A percentile compares a stretch with the other conserved stretches of the same genome.
These are phyloP conservation scores for Puccinia triticina DNA, from an alignment of 1,284 basidiomycete genomes.

Conservation along the genomic window DNA sequence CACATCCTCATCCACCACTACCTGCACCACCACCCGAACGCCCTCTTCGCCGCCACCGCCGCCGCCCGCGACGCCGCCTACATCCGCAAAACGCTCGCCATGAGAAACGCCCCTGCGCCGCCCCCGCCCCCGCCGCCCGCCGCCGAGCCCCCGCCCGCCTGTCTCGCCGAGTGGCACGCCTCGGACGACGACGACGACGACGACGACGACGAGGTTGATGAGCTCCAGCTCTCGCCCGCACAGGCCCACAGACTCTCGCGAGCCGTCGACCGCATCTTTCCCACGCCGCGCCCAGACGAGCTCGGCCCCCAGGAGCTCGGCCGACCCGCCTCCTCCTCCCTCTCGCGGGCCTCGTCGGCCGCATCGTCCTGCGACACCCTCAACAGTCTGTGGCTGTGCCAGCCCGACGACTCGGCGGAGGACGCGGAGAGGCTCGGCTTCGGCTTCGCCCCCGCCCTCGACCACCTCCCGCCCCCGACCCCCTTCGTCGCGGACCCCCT, in stretches of 20 bases:
- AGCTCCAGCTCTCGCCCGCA: slow-evolving; percentile 6
- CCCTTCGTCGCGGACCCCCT: neutral
- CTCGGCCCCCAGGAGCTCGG: neutral
- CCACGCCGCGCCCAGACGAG: neutral
- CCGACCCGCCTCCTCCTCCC: neutral
- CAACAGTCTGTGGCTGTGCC: neutral
- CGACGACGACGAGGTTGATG: neutral
- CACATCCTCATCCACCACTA: slow-evolving; percentile 36
- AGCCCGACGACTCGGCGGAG: neutral
- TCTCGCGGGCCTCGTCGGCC: neutral
- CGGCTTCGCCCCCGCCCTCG: neutral
- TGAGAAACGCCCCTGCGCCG: neutral
- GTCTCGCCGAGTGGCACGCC: no score
- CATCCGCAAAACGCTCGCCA: slow-evolving; percentile 22
- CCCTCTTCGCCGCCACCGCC: slow-evolving; percentile 18
- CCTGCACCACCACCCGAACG: slow-evolving; percentile 8
- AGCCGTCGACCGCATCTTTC: slow-evolving; percentile 45
- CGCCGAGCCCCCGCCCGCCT: neutral
- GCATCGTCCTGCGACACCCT: neutral
- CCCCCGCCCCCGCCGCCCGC: neutral
- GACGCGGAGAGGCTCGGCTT: neutral
- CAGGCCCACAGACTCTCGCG: slow-evolving; percentile 24
- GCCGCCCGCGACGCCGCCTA: slow-evolving; percentile 41
- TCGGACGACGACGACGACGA: neutral
- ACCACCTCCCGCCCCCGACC: slow-evolving; percentile 1